Evolutionary conservation across 2,329 filamentous ascomycete genomes (phyloP).

Genomic region (Alternaria incomplexa): DNA sequence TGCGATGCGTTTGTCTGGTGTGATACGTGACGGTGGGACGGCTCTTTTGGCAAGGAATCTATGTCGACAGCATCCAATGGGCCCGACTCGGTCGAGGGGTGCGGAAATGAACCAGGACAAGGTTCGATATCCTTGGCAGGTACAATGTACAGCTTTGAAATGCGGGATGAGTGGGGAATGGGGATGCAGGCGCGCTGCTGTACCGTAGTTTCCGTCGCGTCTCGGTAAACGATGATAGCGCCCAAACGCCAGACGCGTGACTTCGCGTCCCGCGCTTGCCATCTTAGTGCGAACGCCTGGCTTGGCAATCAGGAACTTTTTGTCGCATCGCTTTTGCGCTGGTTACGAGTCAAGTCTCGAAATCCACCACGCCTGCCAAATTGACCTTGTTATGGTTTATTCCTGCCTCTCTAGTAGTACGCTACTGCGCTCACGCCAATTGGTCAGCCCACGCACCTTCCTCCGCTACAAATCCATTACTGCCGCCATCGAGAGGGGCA

Average conservation of each 20-base stretch:
- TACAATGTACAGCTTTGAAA: background rate
- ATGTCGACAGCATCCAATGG: background rate
- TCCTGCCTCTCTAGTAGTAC: constrained; percentile 18
- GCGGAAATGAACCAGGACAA: background rate
- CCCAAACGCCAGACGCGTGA: constrained; percentile 16
- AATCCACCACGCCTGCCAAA: background rate
- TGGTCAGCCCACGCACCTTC: constrained; percentile 21
- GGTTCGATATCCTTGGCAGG: background rate
- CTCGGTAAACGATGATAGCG: background rate
- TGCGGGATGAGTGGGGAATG: background rate
- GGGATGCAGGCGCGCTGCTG: background rate
- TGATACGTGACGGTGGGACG: background rate
- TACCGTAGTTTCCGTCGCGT: background rate
- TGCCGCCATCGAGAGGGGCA: constrained; percentile 41
- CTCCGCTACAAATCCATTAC: constrained; percentile 41
- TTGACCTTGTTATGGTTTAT: constrained; percentile 28
- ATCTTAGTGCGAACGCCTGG: constrained; percentile 7
- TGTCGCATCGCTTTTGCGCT: background rate
- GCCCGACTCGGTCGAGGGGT: background rate
- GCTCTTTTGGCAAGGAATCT: background rate
- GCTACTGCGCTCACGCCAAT: constrained; percentile 22
- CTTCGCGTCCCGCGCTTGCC: constrained; percentile 9
- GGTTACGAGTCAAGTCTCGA: background rate
- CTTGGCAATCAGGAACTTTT: constrained; percentile 13
- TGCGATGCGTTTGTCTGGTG: background rate